A percentile compares a stretch with the other conserved stretches of the same genome.
These are phyloP conservation scores for Phoma sp. DNA, from an alignment of 2,329 filamentous ascomycete genomes.

Conservation along the genomic window DNA sequence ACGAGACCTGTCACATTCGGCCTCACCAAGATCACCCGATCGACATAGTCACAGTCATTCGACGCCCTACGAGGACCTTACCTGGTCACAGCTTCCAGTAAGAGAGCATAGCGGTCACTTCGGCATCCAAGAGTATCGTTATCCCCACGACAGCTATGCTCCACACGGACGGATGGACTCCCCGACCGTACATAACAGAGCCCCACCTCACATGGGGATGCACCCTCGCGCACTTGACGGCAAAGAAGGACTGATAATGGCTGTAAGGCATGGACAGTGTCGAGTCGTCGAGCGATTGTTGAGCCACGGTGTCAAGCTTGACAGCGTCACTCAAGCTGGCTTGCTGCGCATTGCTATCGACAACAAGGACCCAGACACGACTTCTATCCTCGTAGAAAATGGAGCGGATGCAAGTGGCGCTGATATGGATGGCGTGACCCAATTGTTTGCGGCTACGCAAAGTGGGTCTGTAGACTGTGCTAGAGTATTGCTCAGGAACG, in stretches of 20 bases:
- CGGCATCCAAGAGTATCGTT: not conserved
- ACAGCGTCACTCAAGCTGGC: not conserved
- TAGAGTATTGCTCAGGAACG: conserved; percentile 47
- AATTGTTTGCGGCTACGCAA: conserved; percentile 36
- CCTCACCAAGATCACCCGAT: conserved; percentile 13
- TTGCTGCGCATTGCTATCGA: not conserved
- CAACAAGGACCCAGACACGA: conserved; percentile 20
- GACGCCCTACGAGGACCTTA: conserved; percentile 25
- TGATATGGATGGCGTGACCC: conserved; percentile 37
- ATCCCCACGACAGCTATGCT: not conserved
- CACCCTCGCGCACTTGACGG: conserved; percentile 28
- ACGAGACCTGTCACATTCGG: conserved; percentile 33
- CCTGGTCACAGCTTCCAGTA: conserved; percentile 14
- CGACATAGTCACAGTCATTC: not conserved
- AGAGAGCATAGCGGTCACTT: not conserved
- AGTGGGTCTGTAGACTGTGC: conserved; percentile 49
- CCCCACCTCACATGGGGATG: not conserved
- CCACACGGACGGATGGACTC: not conserved
- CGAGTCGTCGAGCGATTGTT: conserved; percentile 54
- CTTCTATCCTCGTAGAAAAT: conserved; percentile 34
- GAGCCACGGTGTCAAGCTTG: conserved; percentile 38
- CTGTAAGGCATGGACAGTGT: conserved; percentile 68
- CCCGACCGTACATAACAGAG: not conserved
- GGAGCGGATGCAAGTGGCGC: conserved; percentile 38
- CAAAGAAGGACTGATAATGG: conserved; percentile 54